Conservation (phyloP, 2,329 filamentous ascomycete species). For the Trichoderma sp. region DNA sequence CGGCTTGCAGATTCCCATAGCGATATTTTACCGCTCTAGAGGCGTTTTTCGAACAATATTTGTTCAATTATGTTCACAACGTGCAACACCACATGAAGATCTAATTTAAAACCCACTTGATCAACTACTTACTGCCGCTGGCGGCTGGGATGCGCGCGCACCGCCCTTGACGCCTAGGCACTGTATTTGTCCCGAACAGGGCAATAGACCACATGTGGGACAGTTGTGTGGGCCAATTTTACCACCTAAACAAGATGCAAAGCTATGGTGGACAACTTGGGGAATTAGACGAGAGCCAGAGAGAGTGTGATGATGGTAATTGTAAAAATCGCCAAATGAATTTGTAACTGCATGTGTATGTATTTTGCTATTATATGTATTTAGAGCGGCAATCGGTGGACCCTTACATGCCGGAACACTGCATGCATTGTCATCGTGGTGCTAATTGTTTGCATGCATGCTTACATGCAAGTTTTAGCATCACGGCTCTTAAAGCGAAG, state of each 20-base stretch:
- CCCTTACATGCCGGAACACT: neutral
- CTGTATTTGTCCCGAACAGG: neutral
- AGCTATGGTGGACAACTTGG: neutral
- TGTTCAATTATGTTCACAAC: neutral
- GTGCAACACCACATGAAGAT: neutral
- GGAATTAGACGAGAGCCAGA: neutral
- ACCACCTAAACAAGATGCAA: neutral
- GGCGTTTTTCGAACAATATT: neutral
- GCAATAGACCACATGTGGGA: slow-evolving; percentile 3
- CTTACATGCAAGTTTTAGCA: neutral
- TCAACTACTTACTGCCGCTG: neutral
- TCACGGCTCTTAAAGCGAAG: neutral
- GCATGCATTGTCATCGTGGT: neutral
- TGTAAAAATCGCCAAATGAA: neutral
- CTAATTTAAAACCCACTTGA: neutral
- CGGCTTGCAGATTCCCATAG: neutral
- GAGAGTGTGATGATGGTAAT: neutral
- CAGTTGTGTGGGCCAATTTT: neutral
- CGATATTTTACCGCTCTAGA: neutral
- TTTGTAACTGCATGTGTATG: neutral
- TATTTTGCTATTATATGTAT: neutral
- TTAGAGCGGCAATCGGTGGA: neutral
- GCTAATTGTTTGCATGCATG: neutral
- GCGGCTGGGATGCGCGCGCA: neutral
- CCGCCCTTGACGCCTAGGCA: neutral